Evolutionary conservation across 352 stramenopile species (phyloP), one percentile per base, ranked within the genome.

Genomic region (Phytophthora citrophthora): DNA sequence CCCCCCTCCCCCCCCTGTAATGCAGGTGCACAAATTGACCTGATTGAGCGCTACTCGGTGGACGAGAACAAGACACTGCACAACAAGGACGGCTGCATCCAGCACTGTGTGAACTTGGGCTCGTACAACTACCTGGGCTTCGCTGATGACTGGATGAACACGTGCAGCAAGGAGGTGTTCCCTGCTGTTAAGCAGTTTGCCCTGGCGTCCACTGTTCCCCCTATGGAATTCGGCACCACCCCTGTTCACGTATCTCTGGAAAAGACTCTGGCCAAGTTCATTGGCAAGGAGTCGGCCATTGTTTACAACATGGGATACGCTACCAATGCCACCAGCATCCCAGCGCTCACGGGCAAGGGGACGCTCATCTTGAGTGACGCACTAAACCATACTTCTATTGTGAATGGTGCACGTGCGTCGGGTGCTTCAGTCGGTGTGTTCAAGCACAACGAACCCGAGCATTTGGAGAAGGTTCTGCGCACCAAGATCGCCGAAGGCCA

Each of bases 91-190:
- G 82, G 81, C 26, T 81, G 70, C 50, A 72, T 85, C 27, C 81
- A 90, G 15, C 72, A 80, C 45, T 99, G 95, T 68, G 73, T 99
- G 16, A 99, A 99, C 79, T 76, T 99, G 2, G 97, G 97, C 36
- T 98, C 91, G 52, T 99, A 99, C 88, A 99, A 99, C 84, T 99
- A 99, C 79, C 77, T 99, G 12, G 98, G 98, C 20, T 99, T 99
- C 77, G 98, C 96, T 1, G 98, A 99, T 71, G 97, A 99, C 79
- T 99, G 97, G 97, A 93, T 98, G 72, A 86, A 94, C 62, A 99
- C 96, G 39, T 99, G 98, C 81, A 86, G 82, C 61, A 79, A 89
- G 26, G 77, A 89, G 20, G 97, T 99, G 9, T 86, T 99, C 60
- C 68, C 71, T 20, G 85, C 86, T 10, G 73, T 99, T 1, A 72